Base-by-base conservation (phyloP, 2,329 filamentous ascomycete species). In the Colletotrichum costaricense region DNA sequence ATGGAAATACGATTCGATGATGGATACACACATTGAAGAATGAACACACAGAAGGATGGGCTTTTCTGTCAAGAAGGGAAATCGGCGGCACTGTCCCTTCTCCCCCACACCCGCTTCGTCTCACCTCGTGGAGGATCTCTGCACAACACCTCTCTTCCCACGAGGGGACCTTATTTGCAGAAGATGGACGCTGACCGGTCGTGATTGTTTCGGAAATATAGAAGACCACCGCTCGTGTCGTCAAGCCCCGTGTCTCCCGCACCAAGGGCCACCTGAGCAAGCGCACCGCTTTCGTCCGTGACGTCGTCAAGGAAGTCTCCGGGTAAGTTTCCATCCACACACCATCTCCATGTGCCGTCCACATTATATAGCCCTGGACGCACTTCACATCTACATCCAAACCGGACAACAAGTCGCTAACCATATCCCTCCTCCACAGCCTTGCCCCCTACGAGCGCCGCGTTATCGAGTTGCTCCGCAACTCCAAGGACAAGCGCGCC, bases 401-500 rank as follows among this genome's bases (percentile, higher is more conserved):
- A 72, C 67, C 11, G 8, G 33, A 35, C 33, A 35, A 35, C 33
- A 35, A 2, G 33, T 35, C 1, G 75, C 81, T 85, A 82, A 85
- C 78, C 22, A 46, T 57, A 42, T 6, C 28, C 19, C 64, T 54
- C 60, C 71, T 57, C 22, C 30, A 74, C 74, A 93, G 94, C 84
- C 93, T 97, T 80, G 94, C 94, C 80, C 94, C 94, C 83, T 97
- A 99, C 87, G 97, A 99, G 93, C 96, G 97, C 88, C 95, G 97
- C 85, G 94, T 99, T 81, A 97, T 99, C 85, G 97, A 99, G 92
- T 90, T 99, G 85, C 93, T 99, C 88, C 95, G 97, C 83, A 99
- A 99, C 94, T 93, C 91, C 90, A 97, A 97, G 91, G 97, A 99
- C 89, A 98, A 98, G 94, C 95, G 96, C 88, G 96, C 96, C 83